A percentile compares a stretch with the other conserved stretches of the same genome.
Evolutionary conservation across 2,329 filamentous ascomycete species (phyloP).

Genomic region (Trichoderma simmonsii): DNA sequence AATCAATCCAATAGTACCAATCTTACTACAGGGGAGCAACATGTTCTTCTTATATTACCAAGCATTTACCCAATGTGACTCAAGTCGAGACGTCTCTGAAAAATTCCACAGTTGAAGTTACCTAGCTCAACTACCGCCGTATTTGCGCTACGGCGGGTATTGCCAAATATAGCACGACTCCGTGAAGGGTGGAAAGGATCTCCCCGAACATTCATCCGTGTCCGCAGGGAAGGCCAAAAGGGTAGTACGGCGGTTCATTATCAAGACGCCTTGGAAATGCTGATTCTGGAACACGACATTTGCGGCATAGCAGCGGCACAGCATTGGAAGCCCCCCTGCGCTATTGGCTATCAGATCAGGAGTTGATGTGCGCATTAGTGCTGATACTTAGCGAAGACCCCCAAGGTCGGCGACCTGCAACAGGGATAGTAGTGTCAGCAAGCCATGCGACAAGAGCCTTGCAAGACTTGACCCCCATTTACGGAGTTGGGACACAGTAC

Average conservation of each 20-base stretch:
- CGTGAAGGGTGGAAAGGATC: neutral
- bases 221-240: neutral
- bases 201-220: neutral
- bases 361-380: neutral
- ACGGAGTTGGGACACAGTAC: neutral
- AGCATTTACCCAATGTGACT: neutral
- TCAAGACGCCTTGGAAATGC: neutral
- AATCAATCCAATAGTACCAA: neutral
- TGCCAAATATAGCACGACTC: neutral
- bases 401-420: neutral
- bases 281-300: neutral
- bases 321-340: neutral
- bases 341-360: neutral
- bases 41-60: neutral
- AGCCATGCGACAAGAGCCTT: neutral
- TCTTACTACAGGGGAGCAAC: neutral
- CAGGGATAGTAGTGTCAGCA: neutral
- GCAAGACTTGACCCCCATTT: neutral
- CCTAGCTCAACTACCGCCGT: neutral
- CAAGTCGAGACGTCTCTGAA: neutral
- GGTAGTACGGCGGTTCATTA: neutral
- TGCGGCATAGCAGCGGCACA: no score
- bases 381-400: neutral
- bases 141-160: neutral
- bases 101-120: neutral